A percentile compares a stretch with the other conserved stretches of the same genome.
phyloP scores from a whole-genome alignment of 2,329 filamentous ascomycete genomes.

The Aspergillus ibericus region DNA sequence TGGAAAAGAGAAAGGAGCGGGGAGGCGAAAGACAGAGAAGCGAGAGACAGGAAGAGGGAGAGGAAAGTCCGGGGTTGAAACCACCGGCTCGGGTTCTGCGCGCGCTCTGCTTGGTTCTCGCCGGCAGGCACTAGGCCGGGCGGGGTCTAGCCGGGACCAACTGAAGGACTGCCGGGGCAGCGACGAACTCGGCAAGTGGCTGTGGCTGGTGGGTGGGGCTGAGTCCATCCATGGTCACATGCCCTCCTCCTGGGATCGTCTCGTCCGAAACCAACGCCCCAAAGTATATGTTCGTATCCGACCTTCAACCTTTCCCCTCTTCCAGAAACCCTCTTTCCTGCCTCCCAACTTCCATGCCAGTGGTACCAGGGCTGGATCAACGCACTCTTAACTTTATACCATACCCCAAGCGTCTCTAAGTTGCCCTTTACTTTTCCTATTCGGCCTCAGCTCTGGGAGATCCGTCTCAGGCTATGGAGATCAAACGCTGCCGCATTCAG shows the following conservation, averaged over 20 bases:
- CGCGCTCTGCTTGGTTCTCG: not conserved
- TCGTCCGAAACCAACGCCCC: not conserved
- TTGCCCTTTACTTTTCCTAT: not conserved
- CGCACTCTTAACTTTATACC: not conserved
- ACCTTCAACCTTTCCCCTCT: not conserved
- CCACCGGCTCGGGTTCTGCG: not conserved
- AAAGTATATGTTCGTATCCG: not conserved
- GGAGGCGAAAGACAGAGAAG: not conserved
- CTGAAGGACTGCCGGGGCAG: not conserved
- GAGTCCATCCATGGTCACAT: no score
- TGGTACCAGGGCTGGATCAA: no score
- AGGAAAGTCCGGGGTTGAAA: constrained; percentile 5
- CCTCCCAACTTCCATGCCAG: not conserved
- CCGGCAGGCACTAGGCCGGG: not conserved
- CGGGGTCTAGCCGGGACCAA: not conserved
- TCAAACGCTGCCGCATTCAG: not conserved
- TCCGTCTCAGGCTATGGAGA: not conserved
- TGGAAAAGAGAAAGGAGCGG: not conserved
- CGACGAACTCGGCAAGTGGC: not conserved
- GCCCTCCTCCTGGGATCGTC: no score
- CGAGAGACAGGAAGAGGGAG: not conserved
- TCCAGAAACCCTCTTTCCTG: not conserved
- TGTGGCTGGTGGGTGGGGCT: not conserved
- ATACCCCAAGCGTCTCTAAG: no score
- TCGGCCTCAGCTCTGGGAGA: no score